These are phyloP conservation scores for Barbarea vulgaris DNA, from an alignment of 345 rosid genomes.

Conservation along the genomic window DNA sequence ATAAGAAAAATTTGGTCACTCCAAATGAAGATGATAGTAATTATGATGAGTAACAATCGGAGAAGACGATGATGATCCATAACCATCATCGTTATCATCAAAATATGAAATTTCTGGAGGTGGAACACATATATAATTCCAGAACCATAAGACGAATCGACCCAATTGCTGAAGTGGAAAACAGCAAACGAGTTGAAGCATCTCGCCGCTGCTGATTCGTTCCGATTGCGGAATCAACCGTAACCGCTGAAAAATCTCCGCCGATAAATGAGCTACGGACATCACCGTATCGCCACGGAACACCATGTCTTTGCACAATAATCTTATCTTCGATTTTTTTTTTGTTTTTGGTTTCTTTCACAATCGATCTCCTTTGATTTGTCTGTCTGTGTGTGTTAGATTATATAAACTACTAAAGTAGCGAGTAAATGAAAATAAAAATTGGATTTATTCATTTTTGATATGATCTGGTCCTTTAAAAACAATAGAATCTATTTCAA, in stretches of 20 bases:
- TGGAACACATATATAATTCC: slow-evolving; percentile 73
- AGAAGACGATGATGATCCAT: slow-evolving; percentile 31
- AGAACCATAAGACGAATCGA: slow-evolving; percentile 63
- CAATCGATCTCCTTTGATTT: slow-evolving; percentile 15
- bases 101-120: slow-evolving; percentile 53
- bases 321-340: slow-evolving; percentile 12
- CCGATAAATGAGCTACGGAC: slow-evolving; percentile 61
- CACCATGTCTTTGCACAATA: slow-evolving; percentile 52
- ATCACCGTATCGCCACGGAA: slow-evolving; percentile 51
- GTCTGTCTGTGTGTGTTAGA: slow-evolving; percentile 10
- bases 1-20: slow-evolving; percentile 7
- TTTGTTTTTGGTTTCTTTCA: neutral
- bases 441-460: neutral
- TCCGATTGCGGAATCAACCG: slow-evolving; percentile 50
- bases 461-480: neutral
- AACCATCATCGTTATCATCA: slow-evolving; percentile 22
- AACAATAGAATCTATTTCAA: no score
- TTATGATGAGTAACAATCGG: slow-evolving; percentile 25
- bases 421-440: neutral
- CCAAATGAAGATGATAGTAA: slow-evolving; percentile 42
- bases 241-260: slow-evolving; percentile 50
- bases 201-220: slow-evolving; percentile 57
- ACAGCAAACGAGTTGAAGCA: slow-evolving; percentile 70
- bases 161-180: slow-evolving; percentile 72
- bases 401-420: neutral